Conservation (phyloP, 1,139 yeast species). For the Geotrichum siamense region DNA sequence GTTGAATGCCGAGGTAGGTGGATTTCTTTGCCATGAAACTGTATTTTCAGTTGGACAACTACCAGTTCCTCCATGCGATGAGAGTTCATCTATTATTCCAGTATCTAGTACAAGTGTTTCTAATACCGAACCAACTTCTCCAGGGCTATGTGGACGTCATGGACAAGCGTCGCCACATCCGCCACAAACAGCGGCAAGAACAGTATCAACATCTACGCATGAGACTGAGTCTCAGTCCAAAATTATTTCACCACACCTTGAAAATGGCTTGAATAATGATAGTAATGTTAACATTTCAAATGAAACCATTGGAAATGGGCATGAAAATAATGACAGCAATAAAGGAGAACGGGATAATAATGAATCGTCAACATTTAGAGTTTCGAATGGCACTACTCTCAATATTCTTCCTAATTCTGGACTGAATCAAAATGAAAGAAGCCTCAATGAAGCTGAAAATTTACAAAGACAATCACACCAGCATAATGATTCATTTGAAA, state of each 20-base stretch:
- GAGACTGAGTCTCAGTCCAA: background rate
- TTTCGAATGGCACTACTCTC: no score
- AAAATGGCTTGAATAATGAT: background rate
- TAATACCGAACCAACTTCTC: no score
- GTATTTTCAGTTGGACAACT: background rate
- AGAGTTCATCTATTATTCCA: no score
- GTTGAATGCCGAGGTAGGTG: constrained; percentile 66
- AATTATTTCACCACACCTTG: no score
- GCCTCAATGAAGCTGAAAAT: background rate
- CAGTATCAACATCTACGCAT: background rate
- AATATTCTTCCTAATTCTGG: no score
- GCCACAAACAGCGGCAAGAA: background rate
- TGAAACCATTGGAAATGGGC: background rate
- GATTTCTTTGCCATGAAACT: constrained; percentile 37
- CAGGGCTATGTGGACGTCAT: no score
- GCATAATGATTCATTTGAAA: background rate
- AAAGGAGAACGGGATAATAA: no score
- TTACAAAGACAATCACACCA: background rate
- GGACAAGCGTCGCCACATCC: no score
- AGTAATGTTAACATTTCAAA: background rate
- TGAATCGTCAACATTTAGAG: no score
- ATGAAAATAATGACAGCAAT: no score
- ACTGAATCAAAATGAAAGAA: background rate
- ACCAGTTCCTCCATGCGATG: no score
- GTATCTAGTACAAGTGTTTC: no score